phyloP scores from a whole-genome alignment of 2,329 filamentous ascomycete species.

The Paraconiothyrium sp. region DNA sequence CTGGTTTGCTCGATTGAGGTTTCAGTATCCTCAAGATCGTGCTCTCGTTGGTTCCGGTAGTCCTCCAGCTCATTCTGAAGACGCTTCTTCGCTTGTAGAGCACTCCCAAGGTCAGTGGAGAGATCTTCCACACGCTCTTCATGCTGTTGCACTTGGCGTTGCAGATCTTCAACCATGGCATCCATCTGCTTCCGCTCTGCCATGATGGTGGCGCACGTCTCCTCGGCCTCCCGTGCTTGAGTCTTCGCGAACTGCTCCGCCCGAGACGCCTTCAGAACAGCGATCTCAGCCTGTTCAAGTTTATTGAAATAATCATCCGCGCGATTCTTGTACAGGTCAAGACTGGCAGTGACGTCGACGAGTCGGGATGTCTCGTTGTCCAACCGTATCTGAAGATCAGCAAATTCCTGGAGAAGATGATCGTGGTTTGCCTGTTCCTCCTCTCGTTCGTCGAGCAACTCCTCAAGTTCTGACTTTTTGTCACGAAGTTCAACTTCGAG shows the following conservation, averaged over 20 bases:
- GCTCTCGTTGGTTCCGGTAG: slow-evolving; percentile 92
- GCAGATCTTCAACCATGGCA: slow-evolving; percentile 84
- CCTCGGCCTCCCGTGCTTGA: slow-evolving; percentile 89
- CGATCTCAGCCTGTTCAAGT: slow-evolving; percentile 94
- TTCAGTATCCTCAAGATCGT: slow-evolving; percentile 97
- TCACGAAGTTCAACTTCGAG: slow-evolving; percentile 90
- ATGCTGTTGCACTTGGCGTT: slow-evolving; percentile 86
- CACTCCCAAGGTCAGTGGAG: slow-evolving; percentile 85
- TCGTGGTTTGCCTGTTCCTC: slow-evolving; percentile 88
- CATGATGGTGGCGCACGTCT: slow-evolving; percentile 89
- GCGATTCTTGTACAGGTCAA: slow-evolving; percentile 88
- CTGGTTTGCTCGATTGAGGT: slow-evolving; percentile 95
- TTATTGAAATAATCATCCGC: slow-evolving; percentile 98
- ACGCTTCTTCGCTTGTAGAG: slow-evolving; percentile 88
- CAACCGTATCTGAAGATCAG: slow-evolving; percentile 90
- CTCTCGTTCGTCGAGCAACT: slow-evolving; percentile 79
- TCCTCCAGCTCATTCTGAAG: slow-evolving; percentile 98
- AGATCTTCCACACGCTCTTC: slow-evolving; percentile 93
- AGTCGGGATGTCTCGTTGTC: slow-evolving; percentile 89
- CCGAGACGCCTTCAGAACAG: slow-evolving; percentile 88
- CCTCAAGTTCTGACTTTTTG: slow-evolving; percentile 81
- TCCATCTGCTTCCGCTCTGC: slow-evolving; percentile 93
- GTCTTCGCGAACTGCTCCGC: slow-evolving; percentile 94
- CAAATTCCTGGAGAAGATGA: slow-evolving; percentile 90
- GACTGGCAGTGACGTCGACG: slow-evolving; percentile 82